These are phyloP conservation scores for Suhomyces vadensis DNA, from an alignment of 805 yeast species.

Conservation along the genomic window DNA sequence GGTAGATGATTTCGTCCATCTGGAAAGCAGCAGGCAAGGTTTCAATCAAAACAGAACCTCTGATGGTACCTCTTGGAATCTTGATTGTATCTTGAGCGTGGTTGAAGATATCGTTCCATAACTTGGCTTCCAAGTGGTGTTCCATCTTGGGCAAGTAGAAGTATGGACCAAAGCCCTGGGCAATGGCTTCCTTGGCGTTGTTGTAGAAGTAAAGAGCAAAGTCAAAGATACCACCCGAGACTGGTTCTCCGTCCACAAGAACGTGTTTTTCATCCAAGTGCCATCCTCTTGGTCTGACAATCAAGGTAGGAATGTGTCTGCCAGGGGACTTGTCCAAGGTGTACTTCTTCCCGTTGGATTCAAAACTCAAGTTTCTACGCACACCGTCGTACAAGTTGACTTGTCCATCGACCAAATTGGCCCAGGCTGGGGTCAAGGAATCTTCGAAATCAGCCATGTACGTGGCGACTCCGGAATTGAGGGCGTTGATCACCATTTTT, in stretches of 20 bases:
- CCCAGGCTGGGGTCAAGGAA: constrained; percentile 83
- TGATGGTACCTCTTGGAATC: constrained; percentile 72
- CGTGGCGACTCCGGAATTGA: constrained; percentile 75
- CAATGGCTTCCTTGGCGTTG: constrained; percentile 62
- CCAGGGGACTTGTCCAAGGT: constrained; percentile 46
- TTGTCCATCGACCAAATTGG: constrained; percentile 76
- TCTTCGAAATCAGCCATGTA: constrained; percentile 89
- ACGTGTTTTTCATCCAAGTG: constrained; percentile 77
- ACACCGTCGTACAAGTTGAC: constrained; percentile 76
- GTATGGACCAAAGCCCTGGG: constrained; percentile 75
- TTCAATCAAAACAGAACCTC: constrained; percentile 81
- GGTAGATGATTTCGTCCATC: constrained; percentile 80
- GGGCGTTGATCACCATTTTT: constrained; percentile 79
- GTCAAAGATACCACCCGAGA: constrained; percentile 75
- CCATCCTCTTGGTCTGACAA: constrained; percentile 90
- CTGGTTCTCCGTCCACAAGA: constrained; percentile 70
- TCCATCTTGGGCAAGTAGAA: constrained; percentile 86
- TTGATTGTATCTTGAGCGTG: constrained; percentile 72
- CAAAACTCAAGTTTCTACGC: constrained; percentile 56
- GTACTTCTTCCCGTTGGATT: constrained; percentile 46
- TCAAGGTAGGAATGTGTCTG: constrained; percentile 69
- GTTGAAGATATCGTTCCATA: constrained; percentile 81
- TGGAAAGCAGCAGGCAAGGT: constrained; percentile 86
- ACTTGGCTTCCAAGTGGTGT: constrained; percentile 77
- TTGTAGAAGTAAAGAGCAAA: constrained; percentile 77